Evolutionary conservation across 2,329 filamentous ascomycete species (phyloP), one percentile per base, ranked within the genome.

Genomic region (Venturia pyrina): DNA sequence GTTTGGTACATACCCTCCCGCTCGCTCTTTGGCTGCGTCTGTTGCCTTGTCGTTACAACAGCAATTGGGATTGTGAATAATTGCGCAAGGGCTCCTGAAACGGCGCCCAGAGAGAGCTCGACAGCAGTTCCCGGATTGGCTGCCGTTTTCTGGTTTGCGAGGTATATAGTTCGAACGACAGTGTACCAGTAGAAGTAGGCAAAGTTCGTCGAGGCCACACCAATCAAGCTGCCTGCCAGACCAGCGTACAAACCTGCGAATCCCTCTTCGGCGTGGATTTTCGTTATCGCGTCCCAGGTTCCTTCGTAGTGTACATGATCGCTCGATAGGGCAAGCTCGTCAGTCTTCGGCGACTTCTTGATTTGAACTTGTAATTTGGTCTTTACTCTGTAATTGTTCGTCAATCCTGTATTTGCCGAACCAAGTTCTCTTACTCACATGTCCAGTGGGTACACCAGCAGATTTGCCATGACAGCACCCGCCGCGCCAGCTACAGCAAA

Each of bases 141-240:
- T 68, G 82, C 76, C 50, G 85, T 79, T 70, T 84, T 84, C 70
- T 78, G 79, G 32, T 81, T 82, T 21, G 80, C 78, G 70, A 90
- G 78, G 76, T 98, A 98, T 24, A 96, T 77, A 19, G 86, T 86
- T 69, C 95, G 87, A 41, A 97, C 91, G 37, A 95, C 79, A 5
- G 91, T 93, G 76, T 98, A 98, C 93, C 93, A 98, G 80, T 99
- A 99, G 76, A 99, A 99, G 79, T 99, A 99, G 72, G 95, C 95
- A 75, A 99, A 99, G 78, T 99, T 99, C 64, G 93, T 98, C 34
- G 93, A 97, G 1, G 92, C 93, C 44, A 99, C 95, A 65, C 95
- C 95, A 63, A 98, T 80, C 21, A 99, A 81, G 5, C 93, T 87
- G 63, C 93, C 93, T 67, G 86, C 83, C 75, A 99, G 93, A 68